These are phyloP conservation scores for Colletotrichum sp. DNA, from an alignment of 2,329 filamentous ascomycete genomes.

Conservation along the genomic window DNA sequence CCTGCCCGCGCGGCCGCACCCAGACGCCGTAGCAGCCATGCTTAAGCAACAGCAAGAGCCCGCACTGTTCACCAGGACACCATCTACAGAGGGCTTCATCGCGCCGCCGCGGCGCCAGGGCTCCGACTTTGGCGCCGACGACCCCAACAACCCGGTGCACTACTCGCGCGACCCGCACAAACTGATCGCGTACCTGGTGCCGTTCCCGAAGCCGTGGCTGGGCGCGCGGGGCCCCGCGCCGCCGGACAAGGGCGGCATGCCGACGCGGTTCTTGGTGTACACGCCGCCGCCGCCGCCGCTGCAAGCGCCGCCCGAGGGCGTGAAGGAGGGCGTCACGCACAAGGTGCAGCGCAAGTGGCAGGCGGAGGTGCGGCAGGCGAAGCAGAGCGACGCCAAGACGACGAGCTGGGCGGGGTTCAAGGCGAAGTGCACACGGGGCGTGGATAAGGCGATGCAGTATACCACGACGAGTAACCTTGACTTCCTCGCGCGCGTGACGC, in stretches of 20 bases:
- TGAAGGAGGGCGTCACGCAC: conserved; percentile 14
- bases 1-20: conserved; percentile 3
- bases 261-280: conserved; percentile 12
- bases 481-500: conserved; percentile 10
- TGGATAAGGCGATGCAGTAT: conserved; percentile 18
- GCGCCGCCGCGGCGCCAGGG: conserved; percentile 5
- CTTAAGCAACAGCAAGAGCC: background rate
- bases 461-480: conserved; percentile 16
- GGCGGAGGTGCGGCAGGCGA: conserved; percentile 9
- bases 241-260: background rate
- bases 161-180: conserved; percentile 16
- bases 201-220: conserved; percentile 17
- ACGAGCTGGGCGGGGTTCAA: conserved; percentile 18
- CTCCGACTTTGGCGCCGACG: conserved; percentile 13
- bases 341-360: conserved; percentile 21
- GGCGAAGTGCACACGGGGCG: conserved; percentile 10
- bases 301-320: conserved; percentile 14
- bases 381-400: conserved; percentile 14
- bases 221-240: background rate
- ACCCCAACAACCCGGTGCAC: conserved; percentile 14
- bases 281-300: conserved; percentile 15
- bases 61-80: conserved; percentile 5
- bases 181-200: conserved; percentile 17
- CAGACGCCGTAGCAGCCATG: conserved; percentile 7
- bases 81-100: conserved; percentile 8